A percentile compares a stretch with the other conserved stretches of the same genome.
These are phyloP conservation scores for Pichia terricola DNA, from an alignment of 1,139 yeast genomes.

Conservation along the genomic window DNA sequence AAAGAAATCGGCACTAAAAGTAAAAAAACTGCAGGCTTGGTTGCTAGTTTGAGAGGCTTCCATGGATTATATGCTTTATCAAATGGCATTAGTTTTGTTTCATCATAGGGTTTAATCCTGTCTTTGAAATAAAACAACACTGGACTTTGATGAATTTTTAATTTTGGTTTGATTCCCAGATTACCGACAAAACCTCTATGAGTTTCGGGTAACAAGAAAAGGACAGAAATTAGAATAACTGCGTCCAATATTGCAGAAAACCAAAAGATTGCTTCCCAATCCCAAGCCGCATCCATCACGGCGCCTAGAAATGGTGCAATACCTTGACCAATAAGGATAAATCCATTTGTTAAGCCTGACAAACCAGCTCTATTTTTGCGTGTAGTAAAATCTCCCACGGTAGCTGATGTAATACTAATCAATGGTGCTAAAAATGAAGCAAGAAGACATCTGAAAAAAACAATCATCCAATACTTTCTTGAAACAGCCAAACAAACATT, in stretches of 20 bases:
- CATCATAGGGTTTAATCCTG: conserved; percentile 19
- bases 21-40: conserved; percentile 24
- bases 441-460: conserved; percentile 55
- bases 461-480: conserved; percentile 41
- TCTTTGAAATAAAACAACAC: conserved; percentile 22
- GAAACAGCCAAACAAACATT: conserved; percentile 53
- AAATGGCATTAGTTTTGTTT: conserved; percentile 13
- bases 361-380: conserved; percentile 54
- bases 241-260: conserved; percentile 57
- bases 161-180: conserved; percentile 41
- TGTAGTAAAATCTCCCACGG: conserved; percentile 58
- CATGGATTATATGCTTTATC: conserved; percentile 28
- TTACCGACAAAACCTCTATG: conserved; percentile 61
- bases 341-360: conserved; percentile 53
- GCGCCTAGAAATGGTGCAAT: conserved; percentile 74
- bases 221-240: conserved; percentile 28
- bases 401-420: conserved; percentile 55
- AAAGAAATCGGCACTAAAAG: conserved; percentile 44
- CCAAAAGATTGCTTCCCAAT: conserved; percentile 75
- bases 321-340: conserved; percentile 63
- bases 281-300: conserved; percentile 45
- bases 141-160: conserved; percentile 35
- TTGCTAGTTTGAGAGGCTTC: conserved; percentile 37
- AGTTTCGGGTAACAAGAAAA: conserved; percentile 59
- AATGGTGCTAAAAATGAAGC: conserved; percentile 67